Evolutionary conservation across 192 early-diverging fungal genomes (phyloP).

Genomic region (Coemansia sp.): DNA sequence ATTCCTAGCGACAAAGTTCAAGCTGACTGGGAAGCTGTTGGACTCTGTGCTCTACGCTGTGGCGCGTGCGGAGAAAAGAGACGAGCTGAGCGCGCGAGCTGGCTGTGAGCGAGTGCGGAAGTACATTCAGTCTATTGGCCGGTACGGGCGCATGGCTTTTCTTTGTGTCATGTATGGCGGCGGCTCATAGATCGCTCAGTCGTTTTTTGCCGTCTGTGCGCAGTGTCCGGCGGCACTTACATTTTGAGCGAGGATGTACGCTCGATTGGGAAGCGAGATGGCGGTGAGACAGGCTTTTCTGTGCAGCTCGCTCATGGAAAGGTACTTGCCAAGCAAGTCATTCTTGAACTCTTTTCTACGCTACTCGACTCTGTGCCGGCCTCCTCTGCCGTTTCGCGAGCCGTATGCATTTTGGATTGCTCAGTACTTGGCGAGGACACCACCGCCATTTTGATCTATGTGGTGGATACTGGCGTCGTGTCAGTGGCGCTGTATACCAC

Average conservation of each 20-base stretch:
- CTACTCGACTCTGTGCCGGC: slow-evolving; percentile 36
- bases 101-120: slow-evolving; percentile 70
- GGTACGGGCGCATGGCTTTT: slow-evolving; percentile 83
- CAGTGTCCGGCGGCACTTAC: slow-evolving; percentile 91
- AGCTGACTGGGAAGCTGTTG: slow-evolving; percentile 64
- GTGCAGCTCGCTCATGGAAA: slow-evolving; percentile 34
- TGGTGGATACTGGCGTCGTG: slow-evolving; percentile 3
- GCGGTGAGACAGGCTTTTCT: slow-evolving; percentile 18
- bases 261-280: slow-evolving; percentile 27
- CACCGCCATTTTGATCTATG: slow-evolving; percentile 18
- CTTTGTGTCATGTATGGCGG: slow-evolving; percentile 86
- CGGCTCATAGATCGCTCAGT: slow-evolving; percentile 86
- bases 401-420: slow-evolving; percentile 53
- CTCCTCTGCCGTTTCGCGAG: slow-evolving; percentile 42
- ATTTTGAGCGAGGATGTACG: slow-evolving; percentile 67
- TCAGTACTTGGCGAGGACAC: slow-evolving; percentile 44
- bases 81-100: slow-evolving; percentile 53
- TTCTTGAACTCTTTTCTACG: slow-evolving; percentile 62
- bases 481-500: slow-evolving; percentile 46
- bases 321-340: slow-evolving; percentile 46
- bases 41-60: slow-evolving; percentile 69
- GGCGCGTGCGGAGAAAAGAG: slow-evolving; percentile 47
- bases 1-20: slow-evolving; percentile 61
- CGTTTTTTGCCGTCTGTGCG: slow-evolving; percentile 89
- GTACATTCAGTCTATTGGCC: slow-evolving; percentile 80